These are phyloP conservation scores for Lyophyllum semitale DNA, from an alignment of 768 basidiomycete genomes.

Conservation along the genomic window DNA sequence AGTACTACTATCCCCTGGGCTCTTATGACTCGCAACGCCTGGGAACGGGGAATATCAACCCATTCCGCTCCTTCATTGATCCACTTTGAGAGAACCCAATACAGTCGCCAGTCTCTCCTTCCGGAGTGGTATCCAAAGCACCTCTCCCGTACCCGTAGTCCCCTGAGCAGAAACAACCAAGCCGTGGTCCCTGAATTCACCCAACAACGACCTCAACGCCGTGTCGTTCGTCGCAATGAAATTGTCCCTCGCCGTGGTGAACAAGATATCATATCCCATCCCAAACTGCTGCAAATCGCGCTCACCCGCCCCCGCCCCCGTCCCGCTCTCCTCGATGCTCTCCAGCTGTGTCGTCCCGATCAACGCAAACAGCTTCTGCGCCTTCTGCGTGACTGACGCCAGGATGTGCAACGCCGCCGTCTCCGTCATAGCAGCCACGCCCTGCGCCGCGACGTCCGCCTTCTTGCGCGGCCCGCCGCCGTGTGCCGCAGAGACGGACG, in stretches of 20 bases:
- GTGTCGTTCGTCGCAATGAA: constrained; percentile 91
- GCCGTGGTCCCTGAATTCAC: constrained; percentile 91
- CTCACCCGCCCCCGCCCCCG: constrained; percentile 19
- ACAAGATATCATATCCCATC: constrained; percentile 67
- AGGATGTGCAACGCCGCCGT: constrained; percentile 80
- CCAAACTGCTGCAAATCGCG: constrained; percentile 56
- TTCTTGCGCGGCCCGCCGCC: constrained; percentile 39
- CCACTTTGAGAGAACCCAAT: constrained; percentile 27
- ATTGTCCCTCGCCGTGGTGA: constrained; percentile 72
- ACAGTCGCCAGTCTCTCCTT: constrained; percentile 68
- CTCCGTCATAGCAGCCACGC: constrained; percentile 62
- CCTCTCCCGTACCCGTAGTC: constrained; percentile 52
- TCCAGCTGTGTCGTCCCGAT: constrained; percentile 72
- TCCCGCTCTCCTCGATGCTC: constrained; percentile 46
- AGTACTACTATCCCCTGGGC: constrained; percentile 11
- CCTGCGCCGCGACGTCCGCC: constrained; percentile 30
- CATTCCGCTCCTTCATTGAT: constrained; percentile 8
- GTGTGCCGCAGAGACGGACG: constrained; percentile 58
- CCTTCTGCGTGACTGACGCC: constrained; percentile 84
- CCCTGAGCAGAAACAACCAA: constrained; percentile 62
- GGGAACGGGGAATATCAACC: constrained; percentile 12
- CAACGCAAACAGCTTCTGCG: constrained; percentile 77
- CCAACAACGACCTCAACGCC: constrained; percentile 76
- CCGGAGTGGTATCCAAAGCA: constrained; percentile 86
- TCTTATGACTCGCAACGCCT: not conserved